phyloP scores from a whole-genome alignment of 768 basidiomycete genomes.

The Pleurotus sapidus region DNA sequence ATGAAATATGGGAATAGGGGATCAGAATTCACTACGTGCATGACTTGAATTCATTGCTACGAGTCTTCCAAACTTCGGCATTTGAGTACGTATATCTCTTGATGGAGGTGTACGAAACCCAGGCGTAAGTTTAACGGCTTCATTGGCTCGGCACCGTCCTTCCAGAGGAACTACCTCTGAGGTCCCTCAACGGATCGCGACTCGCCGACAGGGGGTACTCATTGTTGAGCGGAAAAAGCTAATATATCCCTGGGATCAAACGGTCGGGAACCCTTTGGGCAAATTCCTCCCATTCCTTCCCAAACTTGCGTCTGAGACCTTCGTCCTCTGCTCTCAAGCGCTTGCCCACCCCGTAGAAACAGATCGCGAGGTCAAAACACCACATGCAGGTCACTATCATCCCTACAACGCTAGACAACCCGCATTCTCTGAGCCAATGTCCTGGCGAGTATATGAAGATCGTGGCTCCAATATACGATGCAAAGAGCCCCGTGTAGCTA shows the following conservation, averaged over 20 bases:
- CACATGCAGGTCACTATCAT: constrained; percentile 1
- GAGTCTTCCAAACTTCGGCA: too few species aligned
- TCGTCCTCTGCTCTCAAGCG: constrained; percentile 12
- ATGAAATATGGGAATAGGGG: too few species aligned
- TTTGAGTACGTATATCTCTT: too few species aligned
- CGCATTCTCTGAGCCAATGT: constrained; percentile 13
- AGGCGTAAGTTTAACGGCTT: too few species aligned
- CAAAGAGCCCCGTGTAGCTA: constrained; percentile 15
- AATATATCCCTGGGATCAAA: constrained; percentile 11
- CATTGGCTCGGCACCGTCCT: too few species aligned
- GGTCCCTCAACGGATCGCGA: too few species aligned
- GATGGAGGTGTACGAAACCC: too few species aligned
- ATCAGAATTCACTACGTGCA: too few species aligned
- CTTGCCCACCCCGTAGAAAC: not conserved
- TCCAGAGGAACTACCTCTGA: too few species aligned
- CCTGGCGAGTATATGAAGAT: constrained; percentile 2
- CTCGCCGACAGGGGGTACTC: too few species aligned
- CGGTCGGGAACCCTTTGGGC: constrained; percentile 11
- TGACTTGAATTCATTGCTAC: too few species aligned
- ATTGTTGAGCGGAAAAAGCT: not conserved
- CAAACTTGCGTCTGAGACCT: constrained; percentile 11
- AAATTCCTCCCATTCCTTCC: constrained; percentile 12
- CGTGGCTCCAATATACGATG: not conserved
- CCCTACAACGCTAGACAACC: not conserved
- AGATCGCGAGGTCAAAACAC: not conserved